These are phyloP conservation scores for Teunomyces aglyptinius DNA, from an alignment of 805 yeast genomes.

Conservation along the genomic window DNA sequence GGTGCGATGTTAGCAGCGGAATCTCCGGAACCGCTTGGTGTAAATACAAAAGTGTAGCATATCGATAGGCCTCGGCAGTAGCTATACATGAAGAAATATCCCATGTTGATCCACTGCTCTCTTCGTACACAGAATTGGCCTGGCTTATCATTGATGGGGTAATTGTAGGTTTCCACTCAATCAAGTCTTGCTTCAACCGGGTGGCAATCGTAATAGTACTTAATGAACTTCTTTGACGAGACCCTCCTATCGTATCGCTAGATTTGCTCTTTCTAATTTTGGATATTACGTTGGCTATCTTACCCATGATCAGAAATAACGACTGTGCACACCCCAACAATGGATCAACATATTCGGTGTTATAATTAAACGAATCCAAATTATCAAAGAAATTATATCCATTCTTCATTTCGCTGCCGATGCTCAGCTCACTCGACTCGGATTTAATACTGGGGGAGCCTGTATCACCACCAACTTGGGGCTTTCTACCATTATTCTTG, in stretches of 20 bases:
- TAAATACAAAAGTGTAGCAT: slow-evolving; percentile 54
- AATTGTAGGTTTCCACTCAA: slow-evolving; percentile 55
- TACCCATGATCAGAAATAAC: slow-evolving; percentile 61
- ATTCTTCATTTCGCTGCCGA: slow-evolving; percentile 10
- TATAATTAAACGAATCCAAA: slow-evolving; percentile 37
- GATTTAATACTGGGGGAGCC: slow-evolving; percentile 15
- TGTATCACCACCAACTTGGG: neutral
- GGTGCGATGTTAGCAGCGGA: slow-evolving; percentile 53
- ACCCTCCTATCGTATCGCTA: neutral
- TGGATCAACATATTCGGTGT: slow-evolving; percentile 54
- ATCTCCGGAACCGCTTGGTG: slow-evolving; percentile 74
- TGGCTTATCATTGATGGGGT: slow-evolving; percentile 33
- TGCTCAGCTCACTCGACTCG: slow-evolving; percentile 26
- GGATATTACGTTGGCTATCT: slow-evolving; percentile 55
- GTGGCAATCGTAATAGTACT: slow-evolving; percentile 54
- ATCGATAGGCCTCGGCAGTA: slow-evolving; percentile 69
- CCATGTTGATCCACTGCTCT: slow-evolving; percentile 30
- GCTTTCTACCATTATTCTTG: slow-evolving; percentile 6
- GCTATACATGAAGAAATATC: slow-evolving; percentile 61
- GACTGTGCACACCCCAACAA: slow-evolving; percentile 66
- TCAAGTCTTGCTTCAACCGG: slow-evolving; percentile 50
- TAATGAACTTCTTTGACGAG: slow-evolving; percentile 38
- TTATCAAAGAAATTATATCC: slow-evolving; percentile 35
- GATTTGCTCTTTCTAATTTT: slow-evolving; percentile 40
- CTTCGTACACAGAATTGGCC: slow-evolving; percentile 33